These are phyloP conservation scores for Lumnitzera racemosa DNA, from an alignment of 345 rosid species.

Conservation along the genomic window DNA sequence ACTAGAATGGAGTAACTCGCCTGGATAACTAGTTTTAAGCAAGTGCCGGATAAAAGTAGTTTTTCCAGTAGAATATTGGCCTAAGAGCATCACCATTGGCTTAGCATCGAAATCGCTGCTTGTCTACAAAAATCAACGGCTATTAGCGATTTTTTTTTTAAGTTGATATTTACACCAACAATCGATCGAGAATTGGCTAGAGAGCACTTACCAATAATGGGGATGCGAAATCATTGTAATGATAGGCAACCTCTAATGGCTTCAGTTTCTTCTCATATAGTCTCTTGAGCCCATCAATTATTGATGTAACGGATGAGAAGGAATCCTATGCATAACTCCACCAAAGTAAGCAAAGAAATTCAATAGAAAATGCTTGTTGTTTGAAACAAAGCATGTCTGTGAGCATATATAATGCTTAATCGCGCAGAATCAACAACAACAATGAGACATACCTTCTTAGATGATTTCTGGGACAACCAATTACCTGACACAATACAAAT, in stretches of 20 bases:
- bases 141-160: background rate
- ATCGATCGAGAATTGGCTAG: too few relatives aligned
- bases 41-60: constrained; percentile 95
- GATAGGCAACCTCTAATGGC: constrained; percentile 84
- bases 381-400: too few relatives aligned
- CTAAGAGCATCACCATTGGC: constrained; percentile 98
- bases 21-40: constrained; percentile 78
- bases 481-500: constrained; percentile 48
- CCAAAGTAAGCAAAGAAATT: background rate
- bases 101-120: constrained; percentile 93
- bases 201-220: constrained; percentile 60
- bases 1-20: constrained; percentile 22
- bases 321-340: constrained; percentile 36
- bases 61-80: constrained; percentile 97
- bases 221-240: constrained; percentile 87
- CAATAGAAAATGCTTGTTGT: too few relatives aligned
- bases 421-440: background rate
- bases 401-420: too few relatives aligned
- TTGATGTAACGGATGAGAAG: constrained; percentile 84
- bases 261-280: constrained; percentile 81
- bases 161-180: background rate
- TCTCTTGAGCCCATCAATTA: constrained; percentile 84
- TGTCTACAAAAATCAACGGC: constrained; percentile 33
- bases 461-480: constrained; percentile 84
- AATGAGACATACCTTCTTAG: constrained; percentile 55